Base-by-base conservation (phyloP, 1,139 yeast species). In the Diutina neorugosa region DNA sequence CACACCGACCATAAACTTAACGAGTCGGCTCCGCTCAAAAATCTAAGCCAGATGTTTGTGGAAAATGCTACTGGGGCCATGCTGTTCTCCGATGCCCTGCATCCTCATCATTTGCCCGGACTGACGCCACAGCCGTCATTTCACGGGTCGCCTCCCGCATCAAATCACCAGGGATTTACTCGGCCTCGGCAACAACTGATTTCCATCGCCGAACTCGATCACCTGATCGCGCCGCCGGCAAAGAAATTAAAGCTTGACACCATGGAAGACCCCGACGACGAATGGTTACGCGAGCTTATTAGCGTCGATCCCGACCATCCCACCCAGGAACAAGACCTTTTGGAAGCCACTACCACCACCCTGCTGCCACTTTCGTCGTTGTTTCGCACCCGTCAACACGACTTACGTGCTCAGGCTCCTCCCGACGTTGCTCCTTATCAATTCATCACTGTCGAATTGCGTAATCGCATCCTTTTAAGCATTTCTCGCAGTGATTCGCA, bases 401-500 rank as follows among this genome's bases (percentile, higher is more conserved):
- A 46, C 27, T 27, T 46, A 16, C 20, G 50, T 3, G 37, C n/a
- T 8, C 19, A n/a, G 16, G 21, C 50, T 34, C 31, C 23, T 5
- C 5, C 37, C 4, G 20, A n/a, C 6, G 7, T 34, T 6, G 41
- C 16, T 6, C 20, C 40, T 8, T 48, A 53, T 18, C 55, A 54
- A 11, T 55, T 58, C 42, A 78, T 82, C 55, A 74, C 78, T 2
- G 78, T 74, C 51, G 77, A 75, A 44, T 70, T 83, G 43, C 69
- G 91, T 54, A 61, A 66, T n/a, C 70, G 73, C 53, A 83, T 85
- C 51, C 69, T 85, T 61, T 63, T 64, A 27, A 69, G 71, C 51
- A 80, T 84, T 60, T 75, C 78, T 55, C 66, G 85, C 54, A 68
- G 67, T 43, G 66, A 68, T 12, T 67, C 73, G n/a, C 83, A 84